Evolutionary conservation across 2,329 filamentous ascomycete genomes (phyloP).

Genomic region (Mycosphaerella sp.): DNA sequence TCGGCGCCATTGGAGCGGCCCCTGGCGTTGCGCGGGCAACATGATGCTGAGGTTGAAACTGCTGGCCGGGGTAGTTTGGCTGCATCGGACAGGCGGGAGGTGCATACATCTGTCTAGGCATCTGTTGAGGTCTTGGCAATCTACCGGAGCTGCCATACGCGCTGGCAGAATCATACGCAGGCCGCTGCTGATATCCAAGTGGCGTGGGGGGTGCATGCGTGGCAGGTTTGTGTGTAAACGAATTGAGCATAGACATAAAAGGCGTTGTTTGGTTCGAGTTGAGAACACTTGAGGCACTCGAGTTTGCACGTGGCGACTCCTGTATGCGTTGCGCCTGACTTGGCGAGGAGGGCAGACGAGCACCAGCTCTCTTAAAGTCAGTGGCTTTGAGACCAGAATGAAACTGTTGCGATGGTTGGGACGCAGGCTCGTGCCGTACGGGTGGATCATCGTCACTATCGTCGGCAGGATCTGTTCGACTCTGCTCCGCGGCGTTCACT

Average conservation of each 20-base stretch:
- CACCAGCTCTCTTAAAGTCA: slow-evolving; percentile 45
- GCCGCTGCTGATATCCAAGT: slow-evolving; percentile 4
- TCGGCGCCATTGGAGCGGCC: not conserved
- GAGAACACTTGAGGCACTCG: not conserved
- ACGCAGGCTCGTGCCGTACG: slow-evolving; percentile 19
- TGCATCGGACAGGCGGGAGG: not conserved
- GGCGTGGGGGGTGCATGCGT: not conserved
- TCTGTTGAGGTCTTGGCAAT: slow-evolving; percentile 16
- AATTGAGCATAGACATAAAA: slow-evolving; percentile 10
- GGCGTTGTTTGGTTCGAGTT: slow-evolving; percentile 4
- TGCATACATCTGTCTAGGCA: slow-evolving; percentile 9
- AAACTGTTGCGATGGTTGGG: not conserved
- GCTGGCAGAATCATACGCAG: slow-evolving; percentile 39
- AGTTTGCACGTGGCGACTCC: slow-evolving; percentile 25
- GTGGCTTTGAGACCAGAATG: slow-evolving; percentile 55
- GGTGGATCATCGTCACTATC: slow-evolving; percentile 34
- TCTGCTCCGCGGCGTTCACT: slow-evolving; percentile 18
- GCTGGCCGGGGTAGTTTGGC: not conserved
- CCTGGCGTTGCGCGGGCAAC: not conserved
- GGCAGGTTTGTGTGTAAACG: slow-evolving; percentile 7
- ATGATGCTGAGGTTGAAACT: not conserved
- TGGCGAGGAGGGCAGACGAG: slow-evolving; percentile 31
- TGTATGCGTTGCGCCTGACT: slow-evolving; percentile 18
- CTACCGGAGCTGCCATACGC: slow-evolving; percentile 33
- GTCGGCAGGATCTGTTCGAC: slow-evolving; percentile 16